Evolutionary conservation across 2,329 filamentous ascomycete species (phyloP).

Genomic region (Fusarium tricinctum): DNA sequence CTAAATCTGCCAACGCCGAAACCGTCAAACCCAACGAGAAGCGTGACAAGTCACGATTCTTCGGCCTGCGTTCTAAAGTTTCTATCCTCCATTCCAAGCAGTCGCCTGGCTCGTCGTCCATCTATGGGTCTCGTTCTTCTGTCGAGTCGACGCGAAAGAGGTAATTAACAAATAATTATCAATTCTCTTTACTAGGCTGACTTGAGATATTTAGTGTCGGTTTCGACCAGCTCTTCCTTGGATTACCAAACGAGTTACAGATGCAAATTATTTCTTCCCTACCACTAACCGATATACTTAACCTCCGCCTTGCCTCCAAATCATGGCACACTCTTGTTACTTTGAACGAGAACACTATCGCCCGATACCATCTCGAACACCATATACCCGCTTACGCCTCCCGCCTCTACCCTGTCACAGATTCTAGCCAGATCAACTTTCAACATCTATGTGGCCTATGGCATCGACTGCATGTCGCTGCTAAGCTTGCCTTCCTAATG

Average conservation of each 20-base stretch:
- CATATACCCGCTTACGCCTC: constrained; percentile 72
- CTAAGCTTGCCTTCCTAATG: constrained; percentile 73
- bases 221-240: constrained; percentile 70
- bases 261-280: constrained; percentile 72
- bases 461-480: constrained; percentile 75
- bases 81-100: constrained; percentile 54
- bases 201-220: constrained; percentile 46
- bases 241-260: constrained; percentile 72
- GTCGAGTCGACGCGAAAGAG: constrained; percentile 53
- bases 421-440: constrained; percentile 64
- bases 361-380: constrained; percentile 71
- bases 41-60: constrained; percentile 61
- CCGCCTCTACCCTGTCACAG: constrained; percentile 69
- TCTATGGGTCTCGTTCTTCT: constrained; percentile 41
- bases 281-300: constrained; percentile 72
- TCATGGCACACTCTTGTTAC: constrained; percentile 72
- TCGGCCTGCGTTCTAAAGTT: constrained; percentile 58
- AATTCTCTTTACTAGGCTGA: constrained; percentile 9
- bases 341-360: constrained; percentile 71
- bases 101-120: constrained; percentile 40
- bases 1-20: constrained; percentile 53
- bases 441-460: constrained; percentile 75
- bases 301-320: constrained; percentile 69
- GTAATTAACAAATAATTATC: constrained; percentile 41
- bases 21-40: constrained; percentile 52